Conservation (phyloP, 2,329 filamentous ascomycete genomes). For the Penicillium sclerotigenum region DNA sequence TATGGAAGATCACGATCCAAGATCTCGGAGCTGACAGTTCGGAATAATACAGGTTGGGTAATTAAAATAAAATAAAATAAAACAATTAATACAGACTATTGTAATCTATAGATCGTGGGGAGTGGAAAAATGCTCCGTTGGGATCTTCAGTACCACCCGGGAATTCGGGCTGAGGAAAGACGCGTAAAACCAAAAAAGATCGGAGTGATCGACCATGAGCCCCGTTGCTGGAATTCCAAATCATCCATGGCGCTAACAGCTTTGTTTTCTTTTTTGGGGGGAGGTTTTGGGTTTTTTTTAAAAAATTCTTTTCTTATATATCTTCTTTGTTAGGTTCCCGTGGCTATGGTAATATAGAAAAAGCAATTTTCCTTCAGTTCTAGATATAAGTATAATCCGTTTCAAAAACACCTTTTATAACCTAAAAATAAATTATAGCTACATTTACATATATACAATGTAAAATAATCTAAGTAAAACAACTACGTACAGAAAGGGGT, state of each 20-base stretch:
- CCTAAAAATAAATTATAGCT: neutral
- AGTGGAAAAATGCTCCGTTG: constrained; percentile 18
- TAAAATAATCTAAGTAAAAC: neutral
- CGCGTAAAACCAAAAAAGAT: constrained; percentile 17
- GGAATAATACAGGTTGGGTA: constrained; percentile 22
- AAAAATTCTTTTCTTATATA: too few species aligned
- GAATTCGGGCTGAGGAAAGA: constrained; percentile 27
- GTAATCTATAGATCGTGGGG: constrained; percentile 14
- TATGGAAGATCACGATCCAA: constrained; percentile 42
- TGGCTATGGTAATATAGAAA: neutral
- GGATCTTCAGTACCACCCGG: constrained; percentile 26
- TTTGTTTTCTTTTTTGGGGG: neutral
- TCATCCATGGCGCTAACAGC: constrained; percentile 10
- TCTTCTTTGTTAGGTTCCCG: neutral
- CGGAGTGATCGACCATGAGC: constrained; percentile 29
- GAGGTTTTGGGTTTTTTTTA: neutral
- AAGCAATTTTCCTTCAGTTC: neutral
- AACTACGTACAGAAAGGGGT: constrained; percentile 2
- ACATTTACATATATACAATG: neutral
- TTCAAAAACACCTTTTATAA: neutral
- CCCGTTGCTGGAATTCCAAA: constrained; percentile 30
- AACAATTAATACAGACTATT: constrained; percentile 8
- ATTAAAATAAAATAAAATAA: constrained; percentile 1
- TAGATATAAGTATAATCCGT: neutral
- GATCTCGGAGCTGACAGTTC: constrained; percentile 41